Evolutionary conservation across 2,329 filamentous ascomycete species (phyloP), one percentile per base, ranked within the genome.

Genomic region (Hypoxylon sp.): DNA sequence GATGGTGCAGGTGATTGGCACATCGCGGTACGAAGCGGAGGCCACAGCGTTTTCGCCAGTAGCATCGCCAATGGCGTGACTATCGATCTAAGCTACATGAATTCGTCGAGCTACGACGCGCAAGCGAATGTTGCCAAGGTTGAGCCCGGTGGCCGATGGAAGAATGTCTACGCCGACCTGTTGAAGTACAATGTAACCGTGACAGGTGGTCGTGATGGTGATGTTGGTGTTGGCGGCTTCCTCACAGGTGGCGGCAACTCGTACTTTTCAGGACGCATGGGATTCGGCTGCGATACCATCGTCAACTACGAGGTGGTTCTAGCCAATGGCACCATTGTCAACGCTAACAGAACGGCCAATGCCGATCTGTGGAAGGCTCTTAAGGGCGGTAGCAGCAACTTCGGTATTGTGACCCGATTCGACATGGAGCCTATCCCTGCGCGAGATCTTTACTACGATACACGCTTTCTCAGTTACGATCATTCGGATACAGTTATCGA

Each of bases 11-110:
- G 62, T 0, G 55, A 68, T 35, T 70, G 67, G 63, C 61, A 65
- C 23, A 78, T 81, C 46, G 77, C 78, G 2, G 69, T 78, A n/a
- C 73, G 75, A 27, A 75, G 77, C 51, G 79, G 78, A 19, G 79
- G 78, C 0, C 78, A 81, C 63, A 71, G 72, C 26, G 67, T 70
- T 2, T 71, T 72, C 0, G 73, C 72, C 9, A 67, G 70, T 3
- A 76, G 75, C 9, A 74, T 73, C 38, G 64, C 68, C 8, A 69
- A 67, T 2, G 75, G 75, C 2, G 64, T 78, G n/a, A 71, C 72
- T 2, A 73, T 81, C 46, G 75, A 78, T 46, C 49, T 80, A 26
- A 68, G 66, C 19, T 58, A 61, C 9, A 54, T 79, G 36, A 68
- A 75, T 25, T 50, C 64, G 17, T 59, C 73, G 3, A 59, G 48